Conservation (phyloP, 768 basidiomycete species). For the Myochromella boudieri region DNA sequence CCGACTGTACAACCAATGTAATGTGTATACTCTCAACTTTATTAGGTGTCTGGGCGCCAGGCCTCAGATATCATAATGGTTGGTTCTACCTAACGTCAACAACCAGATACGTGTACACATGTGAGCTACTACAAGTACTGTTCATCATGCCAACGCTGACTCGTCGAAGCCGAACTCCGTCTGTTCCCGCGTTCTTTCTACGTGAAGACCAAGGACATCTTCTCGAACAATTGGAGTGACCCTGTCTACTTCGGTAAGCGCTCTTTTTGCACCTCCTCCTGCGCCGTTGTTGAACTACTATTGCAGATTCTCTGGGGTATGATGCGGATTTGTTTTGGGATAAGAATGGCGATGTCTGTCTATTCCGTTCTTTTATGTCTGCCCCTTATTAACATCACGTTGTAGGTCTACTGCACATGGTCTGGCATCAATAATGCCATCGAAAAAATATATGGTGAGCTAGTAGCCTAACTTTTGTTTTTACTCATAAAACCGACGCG, state of each 20-base stretch:
- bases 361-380: neutral
- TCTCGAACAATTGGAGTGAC: constrained; percentile 39
- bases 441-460: constrained; percentile 39
- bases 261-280: neutral
- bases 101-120: constrained; percentile 38
- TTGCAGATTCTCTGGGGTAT: constrained; percentile 36
- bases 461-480: neutral
- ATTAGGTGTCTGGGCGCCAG: constrained; percentile 35
- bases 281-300: neutral
- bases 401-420: constrained; percentile 37
- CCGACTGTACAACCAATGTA: neutral
- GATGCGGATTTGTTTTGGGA: constrained; percentile 44
- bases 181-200: constrained; percentile 40
- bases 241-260: constrained; percentile 36
- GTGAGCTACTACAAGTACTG: constrained; percentile 17
- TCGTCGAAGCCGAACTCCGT: constrained; percentile 29
- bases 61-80: constrained; percentile 33
- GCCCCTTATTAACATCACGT: neutral
- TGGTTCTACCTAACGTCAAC: constrained; percentile 36
- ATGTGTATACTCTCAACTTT: neutral
- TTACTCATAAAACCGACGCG: too few species aligned
- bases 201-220: constrained; percentile 36
- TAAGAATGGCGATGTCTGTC: constrained; percentile 31
- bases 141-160: constrained; percentile 3
- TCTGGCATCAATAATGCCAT: constrained; percentile 37